Evolutionary conservation across 1,284 basidiomycete species (phyloP), one percentile per base, ranked within the genome.

Genomic region (Chiua sp.): DNA sequence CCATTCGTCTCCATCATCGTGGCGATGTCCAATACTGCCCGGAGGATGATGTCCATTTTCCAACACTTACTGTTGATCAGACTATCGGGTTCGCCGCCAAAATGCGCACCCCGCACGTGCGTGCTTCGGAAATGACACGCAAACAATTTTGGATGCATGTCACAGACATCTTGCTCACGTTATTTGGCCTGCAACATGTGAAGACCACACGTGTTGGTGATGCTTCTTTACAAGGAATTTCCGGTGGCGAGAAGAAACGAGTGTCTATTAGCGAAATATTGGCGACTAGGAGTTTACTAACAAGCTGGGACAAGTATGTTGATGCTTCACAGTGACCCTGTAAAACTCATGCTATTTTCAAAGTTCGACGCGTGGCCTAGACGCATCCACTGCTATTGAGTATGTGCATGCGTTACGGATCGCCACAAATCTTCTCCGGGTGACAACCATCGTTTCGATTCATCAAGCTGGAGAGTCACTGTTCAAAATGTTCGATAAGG

Each of bases 171-270:
- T 69, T 90, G 33, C 78, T 84, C 68, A 88, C 87, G 18, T 81
- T 92, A 23, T 90, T 94, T 66, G 91, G 92, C 11, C 78, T 96
- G 55, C 78, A 78, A n/a, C 90, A 92, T 63, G 82, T 77, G 5
- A 76, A 77, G 62, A 74, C 83, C 39, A 87, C 86, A 0, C 79
- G 79, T 0, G 90, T 95, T 26, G 94, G 94, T 4, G 86, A 94
- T 74, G 88, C 87, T 6, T 81, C 84, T 6, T 79, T 94, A 4
- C 79, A 91, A 8, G 94, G 93, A 53, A 85, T 95, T 2, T 89
- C 87, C 30, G 94, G 93, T 22, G 94, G 94, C 16, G 89, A 93
- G 76, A 85, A 86, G 67, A 89, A 89, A 68, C 82, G 91, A 53
- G 89, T 91, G 8, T 87, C 85, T 3, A 87, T 86, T 64, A 80